Evolutionary conservation across 1,139 yeast genomes (phyloP).

Genomic region (Debaryomyces udenii): DNA sequence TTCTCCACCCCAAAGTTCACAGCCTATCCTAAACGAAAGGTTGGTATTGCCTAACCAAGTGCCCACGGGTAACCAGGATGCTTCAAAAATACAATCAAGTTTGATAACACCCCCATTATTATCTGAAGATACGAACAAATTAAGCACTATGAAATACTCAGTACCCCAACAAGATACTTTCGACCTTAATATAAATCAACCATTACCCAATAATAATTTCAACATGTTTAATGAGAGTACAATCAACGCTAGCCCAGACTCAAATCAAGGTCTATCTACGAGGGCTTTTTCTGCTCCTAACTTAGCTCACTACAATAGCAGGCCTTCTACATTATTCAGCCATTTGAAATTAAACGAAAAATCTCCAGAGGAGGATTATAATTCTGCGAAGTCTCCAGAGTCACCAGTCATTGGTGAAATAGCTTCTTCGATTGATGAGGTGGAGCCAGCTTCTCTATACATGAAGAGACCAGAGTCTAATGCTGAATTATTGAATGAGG

Average conservation of each 20-base stretch:
- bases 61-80: not conserved
- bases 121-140: slow-evolving; percentile 1
- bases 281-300: slow-evolving; percentile 36
- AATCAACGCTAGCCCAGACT: not conserved
- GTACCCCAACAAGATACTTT: slow-evolving; percentile 19
- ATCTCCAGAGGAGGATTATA: not conserved
- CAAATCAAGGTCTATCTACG: slow-evolving; percentile 6
- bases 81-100: slow-evolving; percentile 2
- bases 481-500: slow-evolving; percentile 2
- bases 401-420: slow-evolving; percentile 6
- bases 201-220: slow-evolving; percentile 17
- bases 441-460: slow-evolving; percentile 1
- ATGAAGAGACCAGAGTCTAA: slow-evolving; percentile 2
- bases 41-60: slow-evolving; percentile 8
- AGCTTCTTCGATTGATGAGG: slow-evolving; percentile 1
- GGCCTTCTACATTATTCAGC: slow-evolving; percentile 14
- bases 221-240: slow-evolving; percentile 17
- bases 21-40: slow-evolving; percentile 1
- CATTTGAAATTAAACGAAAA: slow-evolving; percentile 10
- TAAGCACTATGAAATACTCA: slow-evolving; percentile 7
- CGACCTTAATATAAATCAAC: slow-evolving; percentile 17
- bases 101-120: slow-evolving; percentile 11
- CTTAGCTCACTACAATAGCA: slow-evolving; percentile 22
- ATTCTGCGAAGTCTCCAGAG: slow-evolving; percentile 1
- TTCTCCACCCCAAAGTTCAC: slow-evolving; percentile 5